These are phyloP conservation scores for Apophysomyces ossiformis DNA, from an alignment of 371 early-diverging fungal species.

Conservation along the genomic window DNA sequence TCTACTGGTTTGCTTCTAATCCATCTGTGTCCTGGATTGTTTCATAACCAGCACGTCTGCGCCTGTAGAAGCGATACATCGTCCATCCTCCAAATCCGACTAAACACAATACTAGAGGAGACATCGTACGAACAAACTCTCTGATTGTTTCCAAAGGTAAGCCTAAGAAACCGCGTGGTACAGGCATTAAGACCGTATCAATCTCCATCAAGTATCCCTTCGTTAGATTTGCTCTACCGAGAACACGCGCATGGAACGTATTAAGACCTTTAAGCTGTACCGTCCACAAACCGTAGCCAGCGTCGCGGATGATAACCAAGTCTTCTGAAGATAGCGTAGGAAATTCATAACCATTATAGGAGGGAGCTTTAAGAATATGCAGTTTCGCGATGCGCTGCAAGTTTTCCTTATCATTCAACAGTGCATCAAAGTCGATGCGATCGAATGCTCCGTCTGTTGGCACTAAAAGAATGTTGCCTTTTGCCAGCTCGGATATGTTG, in stretches of 20 bases:
- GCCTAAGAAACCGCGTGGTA: conserved; percentile 21
- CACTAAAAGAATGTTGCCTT: conserved; percentile 53
- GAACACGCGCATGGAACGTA: conserved; percentile 32
- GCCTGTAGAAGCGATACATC: no score
- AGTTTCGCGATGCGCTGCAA: conserved; percentile 51
- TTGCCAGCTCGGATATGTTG: conserved; percentile 35
- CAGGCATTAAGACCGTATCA: conserved; percentile 45
- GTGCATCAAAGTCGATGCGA: conserved; percentile 42
- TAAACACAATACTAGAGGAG: neutral
- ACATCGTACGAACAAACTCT: neutral
- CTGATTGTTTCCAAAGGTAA: conserved; percentile 18
- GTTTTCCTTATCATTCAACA: conserved; percentile 48
- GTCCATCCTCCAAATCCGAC: no score
- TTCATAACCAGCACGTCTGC: no score
- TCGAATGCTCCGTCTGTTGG: conserved; percentile 64
- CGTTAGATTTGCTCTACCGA: conserved; percentile 35
- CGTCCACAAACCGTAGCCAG: conserved; percentile 22
- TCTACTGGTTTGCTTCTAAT: no score
- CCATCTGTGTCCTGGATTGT: no score
- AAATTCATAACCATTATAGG: conserved; percentile 29
- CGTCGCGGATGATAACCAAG: conserved; percentile 30
- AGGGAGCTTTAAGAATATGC: conserved; percentile 49
- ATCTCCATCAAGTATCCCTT: conserved; percentile 47
- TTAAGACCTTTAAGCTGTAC: conserved; percentile 36
- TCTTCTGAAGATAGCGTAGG: conserved; percentile 36